Evolutionary conservation across 1,139 yeast genomes (phyloP), one percentile per base, ranked within the genome.

Genomic region (Candida albicans): DNA sequence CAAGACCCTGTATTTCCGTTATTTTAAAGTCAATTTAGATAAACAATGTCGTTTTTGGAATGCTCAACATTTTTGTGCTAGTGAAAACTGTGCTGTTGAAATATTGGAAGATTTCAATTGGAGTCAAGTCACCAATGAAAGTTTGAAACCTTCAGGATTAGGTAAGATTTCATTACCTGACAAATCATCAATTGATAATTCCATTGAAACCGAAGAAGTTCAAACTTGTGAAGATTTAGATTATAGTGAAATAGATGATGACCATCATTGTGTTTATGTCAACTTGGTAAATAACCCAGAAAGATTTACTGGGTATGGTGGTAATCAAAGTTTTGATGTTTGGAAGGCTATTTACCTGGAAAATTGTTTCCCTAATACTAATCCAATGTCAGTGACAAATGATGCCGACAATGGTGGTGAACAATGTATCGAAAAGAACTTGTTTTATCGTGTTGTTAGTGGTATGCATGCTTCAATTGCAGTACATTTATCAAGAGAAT

Each of bases 401-500:
- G 44, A 32, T 33, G n/a, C n/a, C n/a, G 54, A 47, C 0, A 60
- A 54, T 35, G 67, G 64, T 35, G 67, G 67, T 32, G 75, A 77
- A 33, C 76, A 73, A 51, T 90, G 97, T 62, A 64, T 73, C 40
- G 98, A 95, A 57, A 93, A 91, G 68, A 83, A 90, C 53, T 80
- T 90, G 36, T 95, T 95, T 59, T 91, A 86, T 67, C 78, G 96
- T 52, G 68, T 95, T 44, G 75, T 95, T 14, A 84, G 95, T 37
- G 99, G 99, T 2, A 79, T 95, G 86, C 99, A 95, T 62, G 90
- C 97, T 1, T 88, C 96, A 4, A 90, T 95, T 51, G 95, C 96
- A 8, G 90, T 96, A 1, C 99, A 95, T 65, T 73, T 95, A 48
- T 82, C 96, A 25, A 87, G 87, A 58, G 97, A 93, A 57, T 89